phyloP scores from a whole-genome alignment of 2,329 filamentous ascomycete genomes.

The Venturia nashicola region DNA sequence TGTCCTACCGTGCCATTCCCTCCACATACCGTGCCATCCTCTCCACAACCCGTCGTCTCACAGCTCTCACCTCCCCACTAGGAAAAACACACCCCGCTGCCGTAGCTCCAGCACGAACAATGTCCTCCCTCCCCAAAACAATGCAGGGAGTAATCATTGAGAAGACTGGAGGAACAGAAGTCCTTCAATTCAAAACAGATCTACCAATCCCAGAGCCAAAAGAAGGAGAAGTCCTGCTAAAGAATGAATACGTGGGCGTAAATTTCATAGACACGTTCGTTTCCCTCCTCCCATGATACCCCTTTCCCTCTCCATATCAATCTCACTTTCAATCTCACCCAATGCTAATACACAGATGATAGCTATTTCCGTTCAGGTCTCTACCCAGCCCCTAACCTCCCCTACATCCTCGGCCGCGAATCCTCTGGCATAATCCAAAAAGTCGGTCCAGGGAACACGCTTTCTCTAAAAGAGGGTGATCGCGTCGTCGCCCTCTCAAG shows the following conservation, averaged over 20 bases:
- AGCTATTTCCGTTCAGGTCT: constrained; percentile 78
- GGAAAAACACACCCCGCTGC: background rate
- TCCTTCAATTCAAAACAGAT: constrained; percentile 58
- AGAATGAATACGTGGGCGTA: constrained; percentile 67
- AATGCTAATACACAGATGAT: background rate
- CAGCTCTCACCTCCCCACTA: background rate
- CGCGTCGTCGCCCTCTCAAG: constrained; percentile 57
- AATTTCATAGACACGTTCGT: constrained; percentile 77
- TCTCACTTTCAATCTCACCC: too few relatives aligned
- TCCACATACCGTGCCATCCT: background rate
- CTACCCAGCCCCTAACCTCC: constrained; percentile 56
- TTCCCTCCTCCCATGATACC: background rate
- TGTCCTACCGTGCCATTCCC: background rate
- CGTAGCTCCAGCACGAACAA: constrained; percentile 15
- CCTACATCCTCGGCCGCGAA: constrained; percentile 70
- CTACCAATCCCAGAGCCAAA: constrained; percentile 56
- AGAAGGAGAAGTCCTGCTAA: constrained; percentile 65
- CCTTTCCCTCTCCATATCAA: too few relatives aligned
- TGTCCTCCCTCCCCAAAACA: constrained; percentile 44
- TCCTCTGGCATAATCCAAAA: constrained; percentile 59
- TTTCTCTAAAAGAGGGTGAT: constrained; percentile 51
- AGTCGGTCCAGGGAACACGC: constrained; percentile 38
- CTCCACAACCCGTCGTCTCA: background rate
- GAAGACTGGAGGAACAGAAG: constrained; percentile 59
- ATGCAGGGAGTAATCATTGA: constrained; percentile 66